Evolutionary conservation across 2,329 filamentous ascomycete species (phyloP), one percentile per base, ranked within the genome.

Genomic region (Coniochaeta ligniaria): DNA sequence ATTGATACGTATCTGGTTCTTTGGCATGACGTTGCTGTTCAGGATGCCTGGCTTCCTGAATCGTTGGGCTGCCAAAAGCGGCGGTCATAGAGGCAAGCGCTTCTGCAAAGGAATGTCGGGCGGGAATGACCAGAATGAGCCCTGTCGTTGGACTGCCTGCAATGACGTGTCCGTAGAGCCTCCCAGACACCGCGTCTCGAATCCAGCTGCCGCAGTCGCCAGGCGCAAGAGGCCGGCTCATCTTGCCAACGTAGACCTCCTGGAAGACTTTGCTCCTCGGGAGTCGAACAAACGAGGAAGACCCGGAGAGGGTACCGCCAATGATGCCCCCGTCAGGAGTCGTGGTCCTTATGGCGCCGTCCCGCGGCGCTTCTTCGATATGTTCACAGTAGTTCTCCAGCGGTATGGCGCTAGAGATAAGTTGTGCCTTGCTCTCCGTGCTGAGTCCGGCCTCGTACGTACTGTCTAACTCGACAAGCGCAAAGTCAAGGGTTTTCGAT

Each of bases 181-280:
- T 60, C 38, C 55, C 55, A 7, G 60, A 58, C 2, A 24, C 20
- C 6, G 52, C 58, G 28, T 62, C 36, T 20, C 31, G 17, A 17
- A 62, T 31, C 58, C 60, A 62, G 26, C 60, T 58, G 22, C 60
- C 60, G 20, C 60, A 60, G 54, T 62, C 60, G 17, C 60, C 58
- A 17, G 54, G 41, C 2, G 38, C 52, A n/a, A 60, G 60, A 6
- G 60, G 60, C 22, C 28, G n/a, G 31, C 54, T 28, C 16, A 62
- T 14, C 36, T 33, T 60, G 41, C 47, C 60, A 8, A 22, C 31
- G 57, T 60, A 62, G 6, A 62, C 43, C 33, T 60, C 38, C n/a
- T 58, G 52, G 33, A 62, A 62, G 14, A 14, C 52, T 16, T 54
- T 60, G 8, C 58, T 31, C 28, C 20, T 7, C 7, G 60, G 60